Evolutionary conservation across 106 monocot genomes (phyloP).

Genomic region (Dendrobium nobile): DNA sequence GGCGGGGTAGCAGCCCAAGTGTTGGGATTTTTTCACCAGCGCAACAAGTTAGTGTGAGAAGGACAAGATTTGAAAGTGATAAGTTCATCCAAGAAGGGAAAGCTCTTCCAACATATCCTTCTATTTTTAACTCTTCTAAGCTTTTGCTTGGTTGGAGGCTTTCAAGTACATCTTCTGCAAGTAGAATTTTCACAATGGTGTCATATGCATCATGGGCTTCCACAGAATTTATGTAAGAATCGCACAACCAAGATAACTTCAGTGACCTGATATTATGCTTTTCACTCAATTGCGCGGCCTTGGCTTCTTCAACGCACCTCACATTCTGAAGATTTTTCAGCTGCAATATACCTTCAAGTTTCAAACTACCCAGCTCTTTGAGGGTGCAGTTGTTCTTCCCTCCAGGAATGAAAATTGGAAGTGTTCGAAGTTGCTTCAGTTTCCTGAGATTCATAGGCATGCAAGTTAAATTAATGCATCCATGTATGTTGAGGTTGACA

Average conservation of each 20-base stretch:
- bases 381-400: background rate
- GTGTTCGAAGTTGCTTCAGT: slow-evolving; percentile 9
- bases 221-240: too few relatives aligned
- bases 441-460: slow-evolving; percentile 29
- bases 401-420: slow-evolving; percentile 17
- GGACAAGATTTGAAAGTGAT: slow-evolving; percentile 8
- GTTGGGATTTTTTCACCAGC: slow-evolving; percentile 10
- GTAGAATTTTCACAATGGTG: background rate
- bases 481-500: background rate
- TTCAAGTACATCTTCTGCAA: slow-evolving; percentile 10
- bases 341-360: slow-evolving; percentile 1
- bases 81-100: slow-evolving; percentile 28
- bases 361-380: slow-evolving; percentile 13
- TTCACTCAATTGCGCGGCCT: slow-evolving; percentile 7
- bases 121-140: slow-evolving; percentile 13
- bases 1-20: slow-evolving; percentile 13
- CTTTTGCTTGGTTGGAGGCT: slow-evolving; percentile 14
- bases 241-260: background rate
- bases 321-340: slow-evolving; percentile 11
- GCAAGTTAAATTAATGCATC: background rate
- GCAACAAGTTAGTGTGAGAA: background rate
- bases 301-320: background rate
- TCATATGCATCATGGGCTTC: too few relatives aligned
- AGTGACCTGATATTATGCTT: slow-evolving; percentile 6
- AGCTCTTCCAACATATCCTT: slow-evolving; percentile 9